Base-by-base conservation (phyloP, 2,329 filamentous ascomycete genomes). In the Rachicladosporium sp. region DNA sequence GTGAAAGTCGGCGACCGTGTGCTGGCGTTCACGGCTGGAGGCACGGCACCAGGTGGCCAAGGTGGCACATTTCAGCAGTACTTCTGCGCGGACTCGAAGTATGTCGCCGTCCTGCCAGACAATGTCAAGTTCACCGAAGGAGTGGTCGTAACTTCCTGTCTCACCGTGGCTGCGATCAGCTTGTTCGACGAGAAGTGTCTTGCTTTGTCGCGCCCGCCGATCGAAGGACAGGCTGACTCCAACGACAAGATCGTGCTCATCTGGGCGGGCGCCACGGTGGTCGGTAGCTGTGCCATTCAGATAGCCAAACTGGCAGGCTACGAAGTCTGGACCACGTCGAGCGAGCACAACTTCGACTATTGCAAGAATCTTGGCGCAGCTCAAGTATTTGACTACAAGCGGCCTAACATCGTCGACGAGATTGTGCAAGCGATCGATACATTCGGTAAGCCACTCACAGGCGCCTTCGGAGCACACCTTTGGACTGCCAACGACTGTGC, bases 221-320 rank as follows among this genome's bases (percentile, higher is more conserved):
- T 41, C 4, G 30, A 46, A 3, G 42, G 47, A n/a, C 44, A 42
- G 6, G 23, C 23, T 6, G 7, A 27, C 4, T 34, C 44, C 4
- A 43, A 40, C 4, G 41, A 40, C 5, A 54, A 58, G 23, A 58
- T 60, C 3, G 55, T 74, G 29, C 51, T 74, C 23, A 51, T 74
- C 37, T 74, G 71, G 70, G 70, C 71, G 15, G 71, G 68, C 1
- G 63, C 63, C 6, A 68, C 68, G 10, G 71, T 67, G 13, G 71
- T 74, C 2, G 72, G 72, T 8, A 61, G 68, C 40, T 70, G 62
- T 44, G 57, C 61, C 0, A 54, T 74, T 11, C 67, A 74, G 45
- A 43, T 73, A 9, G 71, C 64, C 3, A 65, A 67, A 0, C 65
- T 69, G 7, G 69, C 68, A 11, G 55, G 55, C 3, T 68, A 72